Evolutionary conservation across 2,329 filamentous ascomycete genomes (phyloP), one percentile per base, ranked within the genome.

Genomic region (Hypocrella siamensis): DNA sequence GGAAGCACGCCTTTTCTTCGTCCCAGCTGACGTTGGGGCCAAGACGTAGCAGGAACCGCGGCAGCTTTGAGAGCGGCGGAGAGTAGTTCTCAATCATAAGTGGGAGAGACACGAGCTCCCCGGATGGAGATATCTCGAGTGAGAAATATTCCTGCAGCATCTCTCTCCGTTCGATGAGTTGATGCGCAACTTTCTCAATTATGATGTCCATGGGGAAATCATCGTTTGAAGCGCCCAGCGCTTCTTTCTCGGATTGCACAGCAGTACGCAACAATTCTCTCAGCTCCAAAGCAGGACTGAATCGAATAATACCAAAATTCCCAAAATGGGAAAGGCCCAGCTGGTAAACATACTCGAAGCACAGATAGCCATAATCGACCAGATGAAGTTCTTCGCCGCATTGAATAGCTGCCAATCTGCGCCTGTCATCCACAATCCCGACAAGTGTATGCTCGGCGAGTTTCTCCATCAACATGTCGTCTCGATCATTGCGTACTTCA

Each of bases 121-220:
- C 88, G 1, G 79, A 64, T 1, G 76, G 71, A 0, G 80, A 80
- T 22, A 98, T 75, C 33, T 88, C 76, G 28, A 98, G 59, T 1
- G 78, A 79, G 53, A 98, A 96, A 54, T 98, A 98, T 53, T 98
- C 90, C 3, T 70, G 62, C 1, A 98, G 67, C 82, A 98, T 92
- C 45, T 88, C 79, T 22, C 80, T 68, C 9, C 79, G 71, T 40
- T 77, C 70, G 19, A 92, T 65, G 3, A 96, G 63, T 41, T 85
- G 76, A 3, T 64, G 53, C 0, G 67, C 60, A 4, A 93, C 76
- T 3, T 66, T 63, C 4, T 73, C 60, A 2, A 82, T 73, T 0
- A 85, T 70, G 22, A 72, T 65, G 0, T 70, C 59, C 41, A 78
- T 71, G 26, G 85, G 70, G 19, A 81, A 69, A n/a, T 73, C 67